These are phyloP conservation scores for Scutellaria baicalensis DNA, from an alignment of 257 asterid species.

Conservation along the genomic window DNA sequence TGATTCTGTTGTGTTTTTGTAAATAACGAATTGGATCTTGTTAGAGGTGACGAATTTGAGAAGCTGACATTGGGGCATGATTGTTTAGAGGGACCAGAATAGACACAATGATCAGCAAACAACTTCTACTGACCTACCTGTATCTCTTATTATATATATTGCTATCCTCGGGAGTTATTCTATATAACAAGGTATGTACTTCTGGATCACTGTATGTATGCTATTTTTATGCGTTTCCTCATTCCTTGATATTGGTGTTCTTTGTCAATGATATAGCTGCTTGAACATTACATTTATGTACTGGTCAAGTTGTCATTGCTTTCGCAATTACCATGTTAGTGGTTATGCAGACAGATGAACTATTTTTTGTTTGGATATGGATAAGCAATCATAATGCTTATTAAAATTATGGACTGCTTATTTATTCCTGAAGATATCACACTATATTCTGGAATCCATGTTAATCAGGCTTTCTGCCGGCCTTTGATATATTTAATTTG, in stretches of 20 bases:
- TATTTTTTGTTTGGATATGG: too few relatives aligned
- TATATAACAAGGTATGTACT: constrained; percentile 79
- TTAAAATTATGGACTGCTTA: neutral
- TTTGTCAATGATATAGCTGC: neutral
- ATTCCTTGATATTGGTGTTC: neutral
- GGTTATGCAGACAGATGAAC: neutral
- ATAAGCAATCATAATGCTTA: too few relatives aligned
- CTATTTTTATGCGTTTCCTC: constrained; percentile 1
- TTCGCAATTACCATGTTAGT: neutral
- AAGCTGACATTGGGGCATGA: constrained; percentile 24
- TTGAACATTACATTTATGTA: neutral
- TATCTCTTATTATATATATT: constrained; percentile 69
- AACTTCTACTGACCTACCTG: constrained; percentile 74
- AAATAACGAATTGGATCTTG: constrained; percentile 2
- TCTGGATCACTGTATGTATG: neutral
- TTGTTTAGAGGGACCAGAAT: constrained; percentile 22
- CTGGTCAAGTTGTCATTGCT: neutral
- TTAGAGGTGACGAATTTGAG: constrained; percentile 10
- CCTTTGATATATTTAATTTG: neutral
- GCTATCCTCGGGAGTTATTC: constrained; percentile 88
- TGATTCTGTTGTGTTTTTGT: constrained; percentile 16
- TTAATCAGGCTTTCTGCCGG: neutral
- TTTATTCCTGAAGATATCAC: neutral
- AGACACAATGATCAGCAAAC: constrained; percentile 65
- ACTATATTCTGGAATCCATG: neutral